Evolutionary conservation across 768 basidiomycete genomes (phyloP), one percentile per base, ranked within the genome.

Genomic region (Tricholoma furcatifolium): DNA sequence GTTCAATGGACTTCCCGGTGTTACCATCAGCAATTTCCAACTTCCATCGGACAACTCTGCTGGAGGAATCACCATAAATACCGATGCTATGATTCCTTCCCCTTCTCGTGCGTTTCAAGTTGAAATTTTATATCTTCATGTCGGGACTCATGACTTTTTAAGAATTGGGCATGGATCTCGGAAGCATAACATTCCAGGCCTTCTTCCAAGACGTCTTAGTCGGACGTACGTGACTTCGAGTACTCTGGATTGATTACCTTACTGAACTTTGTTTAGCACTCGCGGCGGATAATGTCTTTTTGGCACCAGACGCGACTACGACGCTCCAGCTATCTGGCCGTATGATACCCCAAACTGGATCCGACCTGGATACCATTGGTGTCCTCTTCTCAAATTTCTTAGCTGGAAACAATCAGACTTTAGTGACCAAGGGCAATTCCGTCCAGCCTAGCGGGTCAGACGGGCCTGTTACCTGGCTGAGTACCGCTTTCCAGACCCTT

Each of bases 121-220:
- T 24, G 4, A n/a, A 8, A 14, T 34, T 8, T 50, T 43, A 14
- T n/a, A 47, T 11, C 27, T 24, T 23, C 21, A 35, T 17, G 2
- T 5, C 14, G 6, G 17, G 55, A 32, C 54, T 69, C 27, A 70
- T 56, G 31, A 51, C 43, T 30, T 27, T 47, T 40, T 35, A 67
- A 83, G 84, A 88, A 62, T 70, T 90, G 30, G 87, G 87, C 27
- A 85, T 90, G 50, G 77, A 85, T 56, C 71, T 88, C 38, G 87
- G 87, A 9, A 80, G 76, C 2, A 83, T 83, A 30, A 75, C 73
- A 4, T 89, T 89, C 74, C 72, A 80, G 51, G 71, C 81, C 9
- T 83, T 75, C 68, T 88, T 85, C 66, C 68, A 81, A 47, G 73
- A 76, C 45, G 73, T 70, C 9, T 62, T 74, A 31, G 69, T 88